phyloP scores from a whole-genome alignment of 2,329 filamentous ascomycete genomes.

The Aureobasidium vineae region DNA sequence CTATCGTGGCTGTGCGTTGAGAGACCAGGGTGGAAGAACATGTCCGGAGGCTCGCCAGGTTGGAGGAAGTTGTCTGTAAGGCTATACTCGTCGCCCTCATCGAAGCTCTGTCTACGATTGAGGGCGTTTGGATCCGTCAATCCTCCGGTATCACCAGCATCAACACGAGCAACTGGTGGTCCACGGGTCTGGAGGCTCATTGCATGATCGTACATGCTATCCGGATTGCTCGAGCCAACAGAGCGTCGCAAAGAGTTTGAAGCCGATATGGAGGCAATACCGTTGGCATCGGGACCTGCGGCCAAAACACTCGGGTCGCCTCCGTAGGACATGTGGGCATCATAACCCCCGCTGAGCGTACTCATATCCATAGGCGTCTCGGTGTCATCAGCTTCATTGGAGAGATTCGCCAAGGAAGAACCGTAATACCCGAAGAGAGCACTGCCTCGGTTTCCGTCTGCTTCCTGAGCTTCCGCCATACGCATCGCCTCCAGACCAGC shows the following conservation, averaged over 20 bases:
- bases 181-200: constrained; percentile 57
- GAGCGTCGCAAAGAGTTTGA: constrained; percentile 48
- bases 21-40: constrained; percentile 81
- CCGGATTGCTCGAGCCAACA: constrained; percentile 44
- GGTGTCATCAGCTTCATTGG: constrained; percentile 63
- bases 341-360: constrained; percentile 70
- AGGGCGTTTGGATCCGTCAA: constrained; percentile 68
- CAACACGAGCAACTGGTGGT: constrained; percentile 66
- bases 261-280: constrained; percentile 40
- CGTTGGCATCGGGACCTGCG: constrained; percentile 37
- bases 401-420: constrained; percentile 41
- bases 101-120: constrained; percentile 74
- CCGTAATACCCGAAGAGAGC: constrained; percentile 36
- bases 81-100: constrained; percentile 78
- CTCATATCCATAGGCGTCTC: constrained; percentile 66
- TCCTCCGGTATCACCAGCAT: constrained; percentile 88
- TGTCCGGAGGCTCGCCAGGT: constrained; percentile 69
- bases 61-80: constrained; percentile 43
- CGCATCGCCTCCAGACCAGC: constrained; percentile 81
- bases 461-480: constrained; percentile 75
- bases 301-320: constrained; percentile 48
- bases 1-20: constrained; percentile 56
- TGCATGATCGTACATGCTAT: constrained; percentile 46
- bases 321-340: constrained; percentile 61
- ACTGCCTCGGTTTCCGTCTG: constrained; percentile 54